phyloP scores from a whole-genome alignment of 2,329 filamentous ascomycete species.

The Calonectria montana region DNA sequence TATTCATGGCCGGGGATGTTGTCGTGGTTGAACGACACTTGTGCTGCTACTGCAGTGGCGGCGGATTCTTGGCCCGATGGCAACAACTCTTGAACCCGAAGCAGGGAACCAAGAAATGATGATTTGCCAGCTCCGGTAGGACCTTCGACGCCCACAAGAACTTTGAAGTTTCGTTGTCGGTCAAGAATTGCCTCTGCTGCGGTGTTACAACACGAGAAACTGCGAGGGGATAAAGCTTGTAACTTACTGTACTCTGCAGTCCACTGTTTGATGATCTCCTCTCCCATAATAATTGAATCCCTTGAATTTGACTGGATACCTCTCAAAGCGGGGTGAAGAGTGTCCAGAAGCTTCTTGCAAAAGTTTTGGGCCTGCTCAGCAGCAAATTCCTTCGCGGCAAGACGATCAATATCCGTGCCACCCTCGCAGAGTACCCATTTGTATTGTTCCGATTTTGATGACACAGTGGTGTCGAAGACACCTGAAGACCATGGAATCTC shows the following conservation, averaged over 20 bases:
- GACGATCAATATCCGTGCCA: neutral
- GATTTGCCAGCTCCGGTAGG: conserved; percentile 33
- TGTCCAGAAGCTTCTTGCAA: neutral
- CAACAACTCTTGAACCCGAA: conserved; percentile 37
- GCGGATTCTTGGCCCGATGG: conserved; percentile 46
- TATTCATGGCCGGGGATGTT: conserved; percentile 23
- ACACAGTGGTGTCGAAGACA: neutral
- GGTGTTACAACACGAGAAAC: neutral
- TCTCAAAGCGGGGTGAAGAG: neutral
- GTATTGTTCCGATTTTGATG: neutral
- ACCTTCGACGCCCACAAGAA: conserved; percentile 29
- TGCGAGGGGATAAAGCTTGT: no score
- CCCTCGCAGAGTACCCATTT: conserved; percentile 3
- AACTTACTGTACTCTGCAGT: neutral
- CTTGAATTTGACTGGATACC: neutral
- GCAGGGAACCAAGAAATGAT: conserved; percentile 13
- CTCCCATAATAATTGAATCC: conserved; percentile 8
- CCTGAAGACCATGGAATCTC: no score
- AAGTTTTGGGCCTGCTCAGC: neutral
- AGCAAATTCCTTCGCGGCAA: conserved; percentile 20
- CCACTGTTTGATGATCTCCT: conserved; percentile 12
- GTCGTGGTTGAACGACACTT: conserved; percentile 42
- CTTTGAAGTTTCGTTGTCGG: neutral
- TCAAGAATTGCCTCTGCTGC: neutral
- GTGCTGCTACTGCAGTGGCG: conserved; percentile 42